Base-by-base conservation (phyloP, 139 green algal genomes). In the Zygnema cylindricum region DNA sequence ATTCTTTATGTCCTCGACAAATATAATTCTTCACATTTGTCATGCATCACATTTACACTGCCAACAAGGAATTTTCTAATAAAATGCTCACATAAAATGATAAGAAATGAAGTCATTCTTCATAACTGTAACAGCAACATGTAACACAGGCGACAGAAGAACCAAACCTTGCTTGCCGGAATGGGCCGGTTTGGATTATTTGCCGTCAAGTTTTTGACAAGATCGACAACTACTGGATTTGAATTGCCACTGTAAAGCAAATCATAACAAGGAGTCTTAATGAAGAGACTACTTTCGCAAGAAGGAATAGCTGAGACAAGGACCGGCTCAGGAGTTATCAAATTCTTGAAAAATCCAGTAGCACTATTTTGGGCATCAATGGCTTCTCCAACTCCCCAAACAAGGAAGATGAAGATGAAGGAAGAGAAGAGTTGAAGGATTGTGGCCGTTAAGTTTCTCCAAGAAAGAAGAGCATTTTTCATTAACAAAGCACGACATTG, bases 371-470 rank as follows among this genome's bases (percentile, higher is more conserved):
- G n/a, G 38, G 84, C 82, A 11, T 88, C 22, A 81, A 91, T 82
- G 2, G 85, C 71, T 32, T 75, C 75, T 36, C 49, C 77, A 36
- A 92, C 75, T 0, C 30, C 85, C 41, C 94, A 94, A 25, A 97
- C 93, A 69, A 98, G 93, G 40, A 98, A 88, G 81, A 98, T 93
- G 93, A 98, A 98, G 43, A 98, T 93, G 81, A 96, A 94, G 0
- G 97, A 94, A 0, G 96, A 94, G 0, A 92, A 82, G 11, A 98
- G 54, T 21, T 97, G 93, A 23, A 98, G 89, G 0, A 94, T 2
- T 0, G 95, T 98, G 1, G 96, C 83, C 0, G 92, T 87, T n/a
- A 91, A 77, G 92, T 96, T 98, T 39, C 96, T 92, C 91, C 92
- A 96, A 1, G 94, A 41, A 1, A 93, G 30, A 21, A 92, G n/a